A percentile compares a stretch with the other conserved stretches of the same genome.
Evolutionary conservation across 2,329 filamentous ascomycete species (phyloP).

Genomic region (Apiospora malaysiana): DNA sequence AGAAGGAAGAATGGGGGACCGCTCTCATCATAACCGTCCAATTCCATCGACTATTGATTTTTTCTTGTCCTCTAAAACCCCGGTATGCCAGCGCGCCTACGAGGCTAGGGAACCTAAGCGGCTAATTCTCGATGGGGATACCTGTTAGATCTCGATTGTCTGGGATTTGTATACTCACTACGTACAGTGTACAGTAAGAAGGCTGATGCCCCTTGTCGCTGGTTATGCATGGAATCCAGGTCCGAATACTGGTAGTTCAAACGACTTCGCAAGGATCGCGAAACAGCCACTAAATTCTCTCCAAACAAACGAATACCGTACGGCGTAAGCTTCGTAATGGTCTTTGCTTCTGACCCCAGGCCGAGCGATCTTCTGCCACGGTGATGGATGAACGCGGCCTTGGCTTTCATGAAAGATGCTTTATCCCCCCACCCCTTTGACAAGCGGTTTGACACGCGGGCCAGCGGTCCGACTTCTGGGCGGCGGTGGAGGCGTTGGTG

Average conservation of each 20-base stretch:
- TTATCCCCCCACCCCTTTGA: not conserved
- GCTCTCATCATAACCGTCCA: not conserved
- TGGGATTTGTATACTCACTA: not conserved
- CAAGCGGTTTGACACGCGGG: not conserved
- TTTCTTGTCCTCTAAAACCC: not conserved
- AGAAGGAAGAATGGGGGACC: not conserved
- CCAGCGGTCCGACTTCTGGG: conserved; percentile 10
- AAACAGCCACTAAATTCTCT: not conserved
- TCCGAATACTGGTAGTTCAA: not conserved
- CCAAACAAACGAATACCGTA: not conserved
- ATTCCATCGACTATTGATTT: not conserved
- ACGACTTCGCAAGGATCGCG: not conserved
- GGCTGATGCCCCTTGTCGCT: not conserved
- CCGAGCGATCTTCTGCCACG: not conserved
- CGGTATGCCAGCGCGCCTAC: not conserved
- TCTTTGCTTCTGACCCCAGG: not conserved
- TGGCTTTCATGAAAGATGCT: not conserved
- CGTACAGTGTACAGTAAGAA: too few species aligned
- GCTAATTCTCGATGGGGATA: not conserved
- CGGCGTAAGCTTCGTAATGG: conserved; percentile 1
- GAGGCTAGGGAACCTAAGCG: not conserved
- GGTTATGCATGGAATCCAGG: not conserved
- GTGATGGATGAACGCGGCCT: not conserved
- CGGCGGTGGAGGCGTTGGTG: not conserved
- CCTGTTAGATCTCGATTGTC: conserved; percentile 1